Percentiles rank a stretch among this genome's conserved stretches.
Evolutionary conservation across 208 protist genomes (phyloP).

Genomic region (Leishmania amazonensis): DNA sequence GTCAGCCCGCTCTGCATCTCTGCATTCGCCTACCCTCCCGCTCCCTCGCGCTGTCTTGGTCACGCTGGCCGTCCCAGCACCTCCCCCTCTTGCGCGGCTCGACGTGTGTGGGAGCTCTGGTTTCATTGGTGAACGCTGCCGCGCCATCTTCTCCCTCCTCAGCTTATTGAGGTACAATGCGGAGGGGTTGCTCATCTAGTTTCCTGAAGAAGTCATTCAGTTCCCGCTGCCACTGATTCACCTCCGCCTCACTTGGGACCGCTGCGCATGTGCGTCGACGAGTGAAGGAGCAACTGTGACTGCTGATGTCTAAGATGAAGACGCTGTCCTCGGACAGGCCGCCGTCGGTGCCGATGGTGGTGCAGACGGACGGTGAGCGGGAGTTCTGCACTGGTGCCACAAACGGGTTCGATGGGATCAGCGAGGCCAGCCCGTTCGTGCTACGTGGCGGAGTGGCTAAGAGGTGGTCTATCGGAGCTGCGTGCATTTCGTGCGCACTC

Average conservation of each 20-base stretch:
- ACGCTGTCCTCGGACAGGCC: conserved; percentile 48
- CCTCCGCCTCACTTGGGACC: conserved; percentile 35
- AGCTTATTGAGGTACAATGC: conserved; percentile 19
- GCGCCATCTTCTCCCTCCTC: neutral
- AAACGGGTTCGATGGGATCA: conserved; percentile 36
- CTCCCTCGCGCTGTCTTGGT: neutral
- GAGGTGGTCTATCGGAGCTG: conserved; percentile 24
- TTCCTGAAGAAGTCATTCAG: conserved; percentile 50
- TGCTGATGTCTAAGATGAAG: conserved; percentile 39
- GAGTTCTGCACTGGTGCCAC: conserved; percentile 27
- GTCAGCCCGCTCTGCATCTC: neutral
- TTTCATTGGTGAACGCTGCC: neutral
- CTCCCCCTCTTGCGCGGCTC: neutral
- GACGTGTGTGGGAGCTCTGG: neutral
- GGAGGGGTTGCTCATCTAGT: conserved; percentile 42
- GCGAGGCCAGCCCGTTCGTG: conserved; percentile 15
- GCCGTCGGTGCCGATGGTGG: conserved; percentile 41
- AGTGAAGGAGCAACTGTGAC: conserved; percentile 12
- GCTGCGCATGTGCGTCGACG: conserved; percentile 9
- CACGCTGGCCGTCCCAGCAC: neutral
- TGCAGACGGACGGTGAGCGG: conserved; percentile 38
- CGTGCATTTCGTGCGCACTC: neutral
- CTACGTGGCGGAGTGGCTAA: conserved; percentile 29
- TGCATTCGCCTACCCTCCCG: neutral
- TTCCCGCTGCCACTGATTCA: conserved; percentile 43